Percentiles rank a stretch among this genome's conserved stretches.
These are phyloP conservation scores for Plectosphaerella plurivora DNA, from an alignment of 2,329 filamentous ascomycete species.

Conservation along the genomic window DNA sequence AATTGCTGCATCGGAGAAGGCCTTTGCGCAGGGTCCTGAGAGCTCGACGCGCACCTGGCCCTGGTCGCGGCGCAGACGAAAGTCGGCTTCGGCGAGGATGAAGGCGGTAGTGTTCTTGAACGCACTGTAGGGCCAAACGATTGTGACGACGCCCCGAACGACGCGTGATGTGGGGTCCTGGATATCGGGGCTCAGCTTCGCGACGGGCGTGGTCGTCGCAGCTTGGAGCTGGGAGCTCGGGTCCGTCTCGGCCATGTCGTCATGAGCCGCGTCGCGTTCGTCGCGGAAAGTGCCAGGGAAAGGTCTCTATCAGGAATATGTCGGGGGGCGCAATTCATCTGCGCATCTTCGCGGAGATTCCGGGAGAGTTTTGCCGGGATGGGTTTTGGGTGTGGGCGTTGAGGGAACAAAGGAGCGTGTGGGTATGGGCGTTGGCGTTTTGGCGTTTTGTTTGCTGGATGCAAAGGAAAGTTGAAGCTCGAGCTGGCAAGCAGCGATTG, in stretches of 20 bases:
- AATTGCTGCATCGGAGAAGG: slow-evolving; percentile 61
- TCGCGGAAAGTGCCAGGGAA: no score
- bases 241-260: slow-evolving; percentile 11
- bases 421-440: no score
- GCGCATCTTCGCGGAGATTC: no score
- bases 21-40: slow-evolving; percentile 63
- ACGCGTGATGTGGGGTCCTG: slow-evolving; percentile 32
- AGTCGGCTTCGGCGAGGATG: slow-evolving; percentile 79
- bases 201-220: slow-evolving; percentile 41
- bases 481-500: no score
- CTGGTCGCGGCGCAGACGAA: slow-evolving; percentile 68
- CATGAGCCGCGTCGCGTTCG: slow-evolving; percentile 4
- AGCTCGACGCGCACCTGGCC: slow-evolving; percentile 82
- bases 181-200: slow-evolving; percentile 47
- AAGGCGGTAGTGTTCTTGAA: slow-evolving; percentile 70
- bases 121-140: slow-evolving; percentile 89
- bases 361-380: no score
- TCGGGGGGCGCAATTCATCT: no score
- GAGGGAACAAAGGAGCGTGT: no score
- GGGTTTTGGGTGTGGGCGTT: no score
- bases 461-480: no score
- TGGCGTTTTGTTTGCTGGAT: no score
- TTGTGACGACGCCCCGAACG: slow-evolving; percentile 70
- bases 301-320: no score
- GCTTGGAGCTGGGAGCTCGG: slow-evolving; percentile 11